phyloP scores from a whole-genome alignment of 345 rosid genomes.

The Psidium guajava region DNA sequence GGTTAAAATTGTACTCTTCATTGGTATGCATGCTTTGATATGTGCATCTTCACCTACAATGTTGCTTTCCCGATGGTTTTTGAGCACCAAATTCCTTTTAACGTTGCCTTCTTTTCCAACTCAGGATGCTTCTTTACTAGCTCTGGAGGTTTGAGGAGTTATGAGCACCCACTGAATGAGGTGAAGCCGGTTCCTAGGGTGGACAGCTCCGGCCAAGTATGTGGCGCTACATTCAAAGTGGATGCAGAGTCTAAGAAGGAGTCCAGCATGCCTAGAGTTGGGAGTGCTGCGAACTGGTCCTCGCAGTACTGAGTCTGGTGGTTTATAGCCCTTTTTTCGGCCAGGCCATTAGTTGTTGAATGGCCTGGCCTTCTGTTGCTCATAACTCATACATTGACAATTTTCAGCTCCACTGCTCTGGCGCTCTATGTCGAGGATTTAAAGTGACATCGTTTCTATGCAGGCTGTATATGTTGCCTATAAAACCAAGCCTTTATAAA shows the following conservation, averaged over 20 bases:
- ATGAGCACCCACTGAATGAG: conserved; percentile 71
- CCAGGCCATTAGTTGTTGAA: conserved; percentile 6
- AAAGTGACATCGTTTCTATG: background rate
- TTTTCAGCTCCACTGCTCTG: background rate
- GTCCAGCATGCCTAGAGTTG: conserved; percentile 78
- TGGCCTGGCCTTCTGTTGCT: background rate
- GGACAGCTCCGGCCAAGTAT: conserved; percentile 80
- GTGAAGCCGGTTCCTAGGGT: conserved; percentile 89
- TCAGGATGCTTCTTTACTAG: conserved; percentile 88
- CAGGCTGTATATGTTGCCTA: conserved; percentile 15
- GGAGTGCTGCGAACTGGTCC: conserved; percentile 93
- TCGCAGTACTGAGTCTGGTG: conserved; percentile 29
- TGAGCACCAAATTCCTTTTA: background rate
- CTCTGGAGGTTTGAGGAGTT: conserved; percentile 93
- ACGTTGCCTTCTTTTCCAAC: background rate
- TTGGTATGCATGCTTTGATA: background rate
- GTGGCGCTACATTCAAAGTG: conserved; percentile 73
- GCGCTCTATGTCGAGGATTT: background rate
- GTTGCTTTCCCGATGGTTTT: background rate
- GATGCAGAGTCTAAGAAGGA: conserved; percentile 71
- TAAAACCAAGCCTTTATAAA: too few species aligned
- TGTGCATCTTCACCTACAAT: background rate
- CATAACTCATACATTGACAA: background rate
- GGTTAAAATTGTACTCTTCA: background rate
- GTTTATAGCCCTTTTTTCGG: background rate